Base-by-base conservation (phyloP, 495 filamentous ascomycete species). In the Xylaria scruposa region DNA sequence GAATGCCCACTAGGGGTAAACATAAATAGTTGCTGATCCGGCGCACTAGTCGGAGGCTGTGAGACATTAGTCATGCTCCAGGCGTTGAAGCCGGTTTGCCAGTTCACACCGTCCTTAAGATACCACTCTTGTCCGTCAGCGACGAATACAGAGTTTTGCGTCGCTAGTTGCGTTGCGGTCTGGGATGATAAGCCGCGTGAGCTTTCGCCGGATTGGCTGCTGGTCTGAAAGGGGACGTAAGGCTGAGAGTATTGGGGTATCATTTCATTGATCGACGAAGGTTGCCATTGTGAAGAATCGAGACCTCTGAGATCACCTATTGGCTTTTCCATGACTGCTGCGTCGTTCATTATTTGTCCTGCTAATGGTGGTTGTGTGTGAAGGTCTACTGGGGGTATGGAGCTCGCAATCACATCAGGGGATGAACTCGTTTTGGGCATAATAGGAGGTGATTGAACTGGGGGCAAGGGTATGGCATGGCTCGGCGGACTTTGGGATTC, bases 61-160 rank as follows among this genome's bases (percentile, higher is more conserved):
- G 70, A 15, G 40, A 69, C 46, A 42, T 65, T 70, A 19, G 72
- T 73, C 66, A 80, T 70, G 6, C 74, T 79, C 84, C 84, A 86
- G 4, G 80, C 72, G 58, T 83, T 78, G 64, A 86, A 86, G 19
- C 82, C 76, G n/a, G 83, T 80, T 44, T 85, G 83, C 84, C 84
- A 86, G 54, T 78, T 83, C 6, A 84, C 84, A 29, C 83, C 81
- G 49, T 86, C 84, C 59, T 84, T 86, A 6, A 86, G 74, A 71
- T 84, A 86, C 84, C 84, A 86, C 29, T 85, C 83, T 71, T 85
- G 82, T 15, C 84, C 83, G 66, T 86, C 84, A 53, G 85, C 80
- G 15, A 79, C 80, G 67, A 82, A 83, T 2, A 77, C 58, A 33
- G 77, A 72, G 59, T 46, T 76, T 66, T 79, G 68, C 47, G 74